A percentile compares a stretch with the other conserved stretches of the same genome.
These are phyloP conservation scores for Plasmopara halstedii DNA, from an alignment of 352 stramenopile species.

Conservation along the genomic window DNA sequence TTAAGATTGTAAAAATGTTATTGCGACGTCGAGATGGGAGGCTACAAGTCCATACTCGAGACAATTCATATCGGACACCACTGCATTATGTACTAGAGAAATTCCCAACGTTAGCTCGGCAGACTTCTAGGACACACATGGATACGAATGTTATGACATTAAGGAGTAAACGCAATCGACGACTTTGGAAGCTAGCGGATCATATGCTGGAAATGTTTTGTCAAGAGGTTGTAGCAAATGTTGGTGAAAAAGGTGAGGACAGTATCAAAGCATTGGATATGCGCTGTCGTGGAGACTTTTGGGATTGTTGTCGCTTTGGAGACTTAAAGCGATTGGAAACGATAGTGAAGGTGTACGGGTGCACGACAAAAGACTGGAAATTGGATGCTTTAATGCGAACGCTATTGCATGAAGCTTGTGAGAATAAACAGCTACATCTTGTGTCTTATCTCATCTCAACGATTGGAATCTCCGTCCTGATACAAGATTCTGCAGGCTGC, in stretches of 20 bases:
- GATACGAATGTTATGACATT: conserved; percentile 5
- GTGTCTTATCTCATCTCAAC: conserved; percentile 27
- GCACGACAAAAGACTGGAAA: conserved; percentile 2
- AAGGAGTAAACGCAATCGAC: conserved; percentile 24
- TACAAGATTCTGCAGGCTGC: conserved; percentile 28
- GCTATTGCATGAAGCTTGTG: conserved; percentile 56
- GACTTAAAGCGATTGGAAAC: conserved; percentile 32
- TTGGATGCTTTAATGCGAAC: conserved; percentile 26
- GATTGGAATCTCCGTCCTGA: background rate
- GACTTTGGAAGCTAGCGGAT: conserved; percentile 31
- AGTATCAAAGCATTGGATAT: conserved; percentile 23
- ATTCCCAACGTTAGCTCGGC: conserved; percentile 18
- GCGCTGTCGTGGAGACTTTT: conserved; percentile 37
- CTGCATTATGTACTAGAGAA: conserved; percentile 48
- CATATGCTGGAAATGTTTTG: conserved; percentile 21
- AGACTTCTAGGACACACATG: background rate
- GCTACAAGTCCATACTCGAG: conserved; percentile 30
- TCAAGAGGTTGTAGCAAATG: background rate
- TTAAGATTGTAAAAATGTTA: conserved; percentile 23
- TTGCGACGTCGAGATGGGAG: conserved; percentile 26
- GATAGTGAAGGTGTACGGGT: conserved; percentile 24
- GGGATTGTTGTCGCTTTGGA: conserved; percentile 35
- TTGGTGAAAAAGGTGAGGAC: background rate
- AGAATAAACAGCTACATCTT: conserved; percentile 15
- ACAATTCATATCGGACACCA: conserved; percentile 32